Base-by-base conservation (phyloP, 805 yeast species). In the Wickerhamomyces bovis region DNA sequence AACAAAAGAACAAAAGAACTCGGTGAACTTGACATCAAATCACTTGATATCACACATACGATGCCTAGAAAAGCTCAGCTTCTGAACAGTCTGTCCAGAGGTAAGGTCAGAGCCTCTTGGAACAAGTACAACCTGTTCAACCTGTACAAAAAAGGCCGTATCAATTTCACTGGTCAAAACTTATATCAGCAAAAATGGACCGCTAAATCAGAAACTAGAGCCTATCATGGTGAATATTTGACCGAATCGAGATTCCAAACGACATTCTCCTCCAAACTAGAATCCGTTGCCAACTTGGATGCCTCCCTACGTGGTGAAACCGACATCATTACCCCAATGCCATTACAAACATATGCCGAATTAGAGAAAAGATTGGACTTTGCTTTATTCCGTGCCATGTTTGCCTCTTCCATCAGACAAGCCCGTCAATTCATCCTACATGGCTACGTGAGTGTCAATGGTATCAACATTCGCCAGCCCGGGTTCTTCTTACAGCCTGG, bases 211-310 rank as follows among this genome's bases (percentile, higher is more conserved):
- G 97, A 90, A 62, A 83, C 97, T 8, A 80, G 99, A 68, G 84
- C 92, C 1, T 92, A 92, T 65, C 99, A 92, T 64, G 99, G 99
- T 57, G 98, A 94, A 61, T 88, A 85, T 63, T 65, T 92, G 46
- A 85, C 92, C 1, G 99, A 94, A 64, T 71, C 78, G 18, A 80
- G 90, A 62, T 86, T 89, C 83, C 84, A 85, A 61, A 68, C 80
- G 9, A 65, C 76, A 43, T 90, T 92, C 69, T 71, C 80, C 45
- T 72, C 75, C 41, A 81, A 83, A 49, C 72, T 89, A 55, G 82
- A 85, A 49, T 86, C 95, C 25, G 96, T 89, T 38, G 94, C 95
- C 9, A 96, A 89, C 60, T 75, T 89, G 62, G 95, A 88, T 66
- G 86, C 92, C 9, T 82, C 90, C 2, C 71, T 83, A 54, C 78